Conservation (phyloP, 345 rosid genomes). For the Boechera stricta region DNA sequence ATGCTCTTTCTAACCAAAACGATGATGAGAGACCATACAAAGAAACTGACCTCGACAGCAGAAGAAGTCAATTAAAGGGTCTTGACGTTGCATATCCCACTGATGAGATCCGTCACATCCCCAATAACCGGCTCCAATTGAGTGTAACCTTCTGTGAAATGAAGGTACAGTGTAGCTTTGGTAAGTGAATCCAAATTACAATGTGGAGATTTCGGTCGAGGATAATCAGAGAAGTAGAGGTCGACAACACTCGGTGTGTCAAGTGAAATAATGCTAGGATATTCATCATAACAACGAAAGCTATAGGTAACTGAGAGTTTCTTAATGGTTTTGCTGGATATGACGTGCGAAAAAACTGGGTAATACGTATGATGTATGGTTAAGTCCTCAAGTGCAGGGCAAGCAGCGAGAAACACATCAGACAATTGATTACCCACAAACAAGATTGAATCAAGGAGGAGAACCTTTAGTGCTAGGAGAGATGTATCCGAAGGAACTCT, state of each 20-base stretch:
- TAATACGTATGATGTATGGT: background rate
- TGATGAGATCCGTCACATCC: background rate
- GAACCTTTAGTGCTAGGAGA: background rate
- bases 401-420: background rate
- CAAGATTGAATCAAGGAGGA: background rate
- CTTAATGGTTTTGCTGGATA: constrained; percentile 3
- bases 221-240: background rate
- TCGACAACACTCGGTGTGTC: background rate
- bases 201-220: background rate
- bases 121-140: too few relatives aligned
- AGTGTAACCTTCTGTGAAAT: too few relatives aligned
- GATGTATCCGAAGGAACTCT: background rate
- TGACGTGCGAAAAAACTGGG: accelerated
- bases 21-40: background rate
- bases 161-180: background rate
- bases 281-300: background rate
- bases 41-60: background rate
- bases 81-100: background rate
- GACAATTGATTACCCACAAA: background rate
- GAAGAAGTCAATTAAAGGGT: background rate
- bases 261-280: background rate
- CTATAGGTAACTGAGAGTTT: background rate
- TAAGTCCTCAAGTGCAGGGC: background rate
- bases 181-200: background rate
- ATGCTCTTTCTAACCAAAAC: background rate